Base-by-base conservation (phyloP, 75 land plant genomes). In the Pinus albicaulis region DNA sequence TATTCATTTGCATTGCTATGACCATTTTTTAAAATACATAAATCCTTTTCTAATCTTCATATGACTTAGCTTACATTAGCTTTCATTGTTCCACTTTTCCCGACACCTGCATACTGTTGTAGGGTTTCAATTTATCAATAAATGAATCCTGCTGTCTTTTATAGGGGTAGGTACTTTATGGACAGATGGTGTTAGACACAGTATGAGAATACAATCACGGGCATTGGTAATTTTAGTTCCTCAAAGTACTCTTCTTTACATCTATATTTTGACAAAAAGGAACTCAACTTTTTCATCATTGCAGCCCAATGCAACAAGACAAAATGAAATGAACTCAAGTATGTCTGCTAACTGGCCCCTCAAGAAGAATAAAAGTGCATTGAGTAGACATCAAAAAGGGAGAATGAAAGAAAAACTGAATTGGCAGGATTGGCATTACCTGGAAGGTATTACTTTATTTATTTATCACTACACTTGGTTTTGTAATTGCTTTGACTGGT, bases 161-260 rank as follows among this genome's bases (percentile, higher is more conserved):
- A 13, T 68, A 68, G 71, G 12, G 14, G 71, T 22, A 20, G 71
- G 71, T n/a, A 41, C 48, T 19, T 38, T 22, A n/a, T 68, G 71
- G 71, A 41, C n/a, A 68, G 41, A 20, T n/a, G 71, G 71, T 68
- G 71, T 68, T 20, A n/a, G 71, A 41, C 53, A 53, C 41, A 68
- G 71, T 68, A 28, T 13, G 13, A 68, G 71, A 36, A 41, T 68
- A 20, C 38, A 23, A 44, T 68, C 71, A 41, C 41, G 71, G 14
- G 53, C 71, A 20, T 41, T 68, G 53, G 71, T 38, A 48, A 20
- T 41, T 68, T n/a, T 41, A 7, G 24, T 68, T 68, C n/a, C 44
- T 31, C 22, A 20, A 36, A 10, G 11, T 41, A 41, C 48, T 68
- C 20, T 28, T 28, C 5, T 19, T 8, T 68, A 11, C 4, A 7